Conservation (phyloP, 192 early-diverging fungal genomes). For the Podochytrium sp. region DNA sequence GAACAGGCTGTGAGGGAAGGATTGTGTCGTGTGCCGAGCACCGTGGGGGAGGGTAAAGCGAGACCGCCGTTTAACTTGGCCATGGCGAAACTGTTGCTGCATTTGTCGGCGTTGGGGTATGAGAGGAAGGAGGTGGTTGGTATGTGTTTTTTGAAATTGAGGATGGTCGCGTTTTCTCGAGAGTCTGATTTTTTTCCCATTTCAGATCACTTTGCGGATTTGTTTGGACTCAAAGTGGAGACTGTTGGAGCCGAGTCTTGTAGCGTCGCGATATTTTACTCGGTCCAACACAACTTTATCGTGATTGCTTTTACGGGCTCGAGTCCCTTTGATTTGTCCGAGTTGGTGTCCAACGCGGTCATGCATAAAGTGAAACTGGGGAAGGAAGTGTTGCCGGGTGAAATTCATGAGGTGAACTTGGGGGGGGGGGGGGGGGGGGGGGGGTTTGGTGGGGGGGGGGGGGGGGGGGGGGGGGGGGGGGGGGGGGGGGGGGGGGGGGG, state of each 20-base stretch:
- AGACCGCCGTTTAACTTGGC: slow-evolving; percentile 24
- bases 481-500: too few species aligned
- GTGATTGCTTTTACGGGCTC: slow-evolving; percentile 17
- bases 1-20: slow-evolving; percentile 3
- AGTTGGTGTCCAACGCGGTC: slow-evolving; percentile 16
- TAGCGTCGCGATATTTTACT: slow-evolving; percentile 20
- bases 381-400: slow-evolving; percentile 16
- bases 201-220: background rate
- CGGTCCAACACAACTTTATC: slow-evolving; percentile 17
- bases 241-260: background rate
- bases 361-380: slow-evolving; percentile 2
- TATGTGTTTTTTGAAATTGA: background rate
- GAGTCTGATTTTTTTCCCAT: background rate
- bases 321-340: slow-evolving; percentile 27
- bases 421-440: too few species aligned
- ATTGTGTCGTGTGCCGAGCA: slow-evolving; percentile 6
- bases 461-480: too few species aligned
- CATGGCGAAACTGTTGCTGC: slow-evolving; percentile 23
- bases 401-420: slow-evolving; percentile 28
- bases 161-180: background rate
- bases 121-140: slow-evolving; percentile 28
- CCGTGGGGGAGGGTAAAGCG: slow-evolving; percentile 1
- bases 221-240: slow-evolving; percentile 19
- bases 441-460: too few species aligned
- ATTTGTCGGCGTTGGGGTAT: slow-evolving; percentile 25